Base-by-base conservation (phyloP, 768 basidiomycete genomes). In the Suillus placidus region DNA sequence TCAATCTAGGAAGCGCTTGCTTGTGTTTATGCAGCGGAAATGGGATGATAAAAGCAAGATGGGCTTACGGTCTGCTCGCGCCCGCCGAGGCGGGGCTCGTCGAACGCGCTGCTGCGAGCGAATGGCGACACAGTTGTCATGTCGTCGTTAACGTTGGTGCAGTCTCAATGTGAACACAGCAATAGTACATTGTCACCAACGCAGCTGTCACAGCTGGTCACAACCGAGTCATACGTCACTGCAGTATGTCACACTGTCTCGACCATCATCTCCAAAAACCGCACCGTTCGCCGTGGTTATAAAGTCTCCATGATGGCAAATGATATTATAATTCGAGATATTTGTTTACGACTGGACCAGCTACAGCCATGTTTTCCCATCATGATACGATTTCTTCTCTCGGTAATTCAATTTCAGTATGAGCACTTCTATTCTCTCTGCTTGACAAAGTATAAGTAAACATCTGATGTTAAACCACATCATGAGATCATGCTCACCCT, bases 1-100 rank as follows among this genome's bases (percentile, higher is more conserved):
- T 98, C 96, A 72, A 97, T 92, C 91, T 95, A 78, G 66, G 72
- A 71, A 54, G 62, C 54, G 71, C 76, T 76, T 78, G 75, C 72
- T 73, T 70, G 76, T 67, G 75, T 75, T 75, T 72, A 75, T 73
- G 68, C 68, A 74, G 67, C 70, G 45, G 38, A 63, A 55, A 67
- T 63, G 60, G 43, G 63, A 51, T 54, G 57, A 66, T 61, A 16
- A 56, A 43, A 54, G 45, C 20, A 32, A 38, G 10, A 37, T 30
- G 45, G 67, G 70, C 77, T 77, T 73, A 88, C 87, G 67, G 85
- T 87, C 74, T 88, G 87, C 72, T 87, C 85, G 65, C 85, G 81
- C 40, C 81, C 84, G 34, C 72, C 69, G 3, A 83, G 73, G 12
- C 84, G 76, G 65, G 80, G 79, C 64, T 87, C 86, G 23, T 88